Conservation (phyloP, 225 moss, liverwort and hornwort species). For the Rhytidiadelphus loreus region DNA sequence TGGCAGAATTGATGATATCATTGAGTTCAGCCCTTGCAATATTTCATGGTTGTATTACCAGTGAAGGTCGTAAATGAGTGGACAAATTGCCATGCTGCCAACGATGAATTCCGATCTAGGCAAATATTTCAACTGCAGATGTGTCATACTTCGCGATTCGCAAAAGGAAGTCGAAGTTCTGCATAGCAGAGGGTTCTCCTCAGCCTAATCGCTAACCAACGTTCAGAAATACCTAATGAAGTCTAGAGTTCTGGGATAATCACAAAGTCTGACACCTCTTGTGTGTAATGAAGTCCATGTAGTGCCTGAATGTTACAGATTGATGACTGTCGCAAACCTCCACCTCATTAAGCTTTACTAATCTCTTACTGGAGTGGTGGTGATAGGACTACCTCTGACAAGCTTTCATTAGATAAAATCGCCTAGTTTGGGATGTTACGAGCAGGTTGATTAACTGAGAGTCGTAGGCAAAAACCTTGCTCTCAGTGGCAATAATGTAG, state of each 20-base stretch:
- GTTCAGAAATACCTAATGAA: neutral
- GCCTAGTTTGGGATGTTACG: slow-evolving; percentile 7
- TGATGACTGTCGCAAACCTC: neutral
- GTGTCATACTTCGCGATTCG: neutral
- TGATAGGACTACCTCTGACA: slow-evolving; percentile 16
- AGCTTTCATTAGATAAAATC: neutral
- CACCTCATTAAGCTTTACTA: neutral
- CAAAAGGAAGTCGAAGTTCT: neutral
- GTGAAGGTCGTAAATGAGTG: neutral
- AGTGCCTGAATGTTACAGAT: neutral
- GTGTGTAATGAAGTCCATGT: neutral
- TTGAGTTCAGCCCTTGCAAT: neutral
- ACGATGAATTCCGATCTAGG: neutral
- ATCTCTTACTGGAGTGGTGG: slow-evolving; percentile 14
- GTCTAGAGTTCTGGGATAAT: neutral
- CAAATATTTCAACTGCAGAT: neutral
- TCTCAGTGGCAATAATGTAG: neutral
- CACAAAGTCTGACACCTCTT: neutral
- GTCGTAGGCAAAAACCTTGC: slow-evolving; percentile 1
- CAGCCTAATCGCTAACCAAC: neutral
- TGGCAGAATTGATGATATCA: neutral
- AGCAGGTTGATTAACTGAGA: neutral
- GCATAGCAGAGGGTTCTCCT: neutral
- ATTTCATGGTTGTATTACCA: neutral
- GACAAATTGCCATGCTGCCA: neutral